Conservation (phyloP, 1,284 basidiomycete genomes). For the Cryptococcus sp. region DNA sequence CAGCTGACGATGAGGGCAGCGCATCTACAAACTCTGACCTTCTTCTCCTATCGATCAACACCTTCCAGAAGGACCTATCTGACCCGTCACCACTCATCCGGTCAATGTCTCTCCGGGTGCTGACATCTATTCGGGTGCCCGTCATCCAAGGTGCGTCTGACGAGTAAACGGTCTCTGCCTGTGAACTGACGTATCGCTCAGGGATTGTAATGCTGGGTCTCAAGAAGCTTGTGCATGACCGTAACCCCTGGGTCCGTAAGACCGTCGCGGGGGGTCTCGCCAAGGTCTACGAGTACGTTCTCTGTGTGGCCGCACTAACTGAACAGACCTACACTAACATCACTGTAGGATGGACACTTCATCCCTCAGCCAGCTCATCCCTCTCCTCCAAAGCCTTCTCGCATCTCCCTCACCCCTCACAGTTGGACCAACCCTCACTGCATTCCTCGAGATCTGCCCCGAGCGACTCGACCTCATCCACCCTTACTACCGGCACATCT, state of each 20-base stretch:
- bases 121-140: constrained; percentile 84
- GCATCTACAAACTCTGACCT: constrained; percentile 91
- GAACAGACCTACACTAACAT: neutral
- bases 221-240: constrained; percentile 83
- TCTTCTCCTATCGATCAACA: constrained; percentile 94
- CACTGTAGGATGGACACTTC: constrained; percentile 64
- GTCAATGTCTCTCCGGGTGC: constrained; percentile 89
- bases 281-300: constrained; percentile 72
- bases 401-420: constrained; percentile 82
- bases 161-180: neutral
- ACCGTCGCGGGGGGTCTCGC: constrained; percentile 84
- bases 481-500: constrained; percentile 79
- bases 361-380: constrained; percentile 68
- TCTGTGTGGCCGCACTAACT: neutral
- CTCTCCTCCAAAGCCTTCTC: constrained; percentile 70
- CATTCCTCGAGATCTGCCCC: constrained; percentile 80
- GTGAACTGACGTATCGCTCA: constrained; percentile 5
- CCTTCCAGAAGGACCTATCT: constrained; percentile 93
- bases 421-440: constrained; percentile 77
- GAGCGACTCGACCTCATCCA: constrained; percentile 82
- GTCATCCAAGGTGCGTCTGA: constrained; percentile 63
- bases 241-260: constrained; percentile 91
- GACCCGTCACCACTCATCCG: constrained; percentile 89
- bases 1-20: constrained; percentile 20
- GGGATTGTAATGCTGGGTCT: constrained; percentile 81